These are phyloP conservation scores for Sequoiadendron giganteum DNA, from an alignment of 75 land plant genomes.

Conservation along the genomic window DNA sequence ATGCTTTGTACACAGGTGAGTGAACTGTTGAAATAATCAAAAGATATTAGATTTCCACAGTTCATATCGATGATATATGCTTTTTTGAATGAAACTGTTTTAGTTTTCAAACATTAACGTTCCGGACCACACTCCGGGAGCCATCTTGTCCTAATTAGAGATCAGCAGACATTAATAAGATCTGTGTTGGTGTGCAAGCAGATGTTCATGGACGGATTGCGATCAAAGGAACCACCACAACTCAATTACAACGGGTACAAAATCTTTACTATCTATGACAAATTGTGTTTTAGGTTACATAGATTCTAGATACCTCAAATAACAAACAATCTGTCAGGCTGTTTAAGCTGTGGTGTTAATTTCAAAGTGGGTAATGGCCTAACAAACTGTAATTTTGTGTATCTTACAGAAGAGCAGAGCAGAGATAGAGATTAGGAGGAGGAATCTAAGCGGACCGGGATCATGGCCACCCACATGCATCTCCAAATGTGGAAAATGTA, in stretches of 20 bases:
- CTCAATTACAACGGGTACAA: not conserved
- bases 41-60: too few species aligned
- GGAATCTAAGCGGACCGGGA: not conserved
- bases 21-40: not conserved
- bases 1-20: not conserved
- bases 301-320: not conserved
- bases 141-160: too few species aligned
- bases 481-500: conserved; percentile 28
- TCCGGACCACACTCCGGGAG: too few species aligned
- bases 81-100: too few species aligned
- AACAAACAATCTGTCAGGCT: not conserved
- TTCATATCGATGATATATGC: too few species aligned
- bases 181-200: not conserved
- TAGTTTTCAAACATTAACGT: too few species aligned
- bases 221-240: not conserved
- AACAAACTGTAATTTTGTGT: not conserved
- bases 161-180: not conserved
- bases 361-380: not conserved
- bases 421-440: not conserved
- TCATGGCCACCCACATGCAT: conserved; percentile 33
- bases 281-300: not conserved
- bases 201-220: not conserved
- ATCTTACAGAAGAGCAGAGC: not conserved
- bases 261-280: not conserved
- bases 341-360: not conserved